phyloP scores from a whole-genome alignment of 202 grass and related monocot species.

The Setaria viridis region DNA sequence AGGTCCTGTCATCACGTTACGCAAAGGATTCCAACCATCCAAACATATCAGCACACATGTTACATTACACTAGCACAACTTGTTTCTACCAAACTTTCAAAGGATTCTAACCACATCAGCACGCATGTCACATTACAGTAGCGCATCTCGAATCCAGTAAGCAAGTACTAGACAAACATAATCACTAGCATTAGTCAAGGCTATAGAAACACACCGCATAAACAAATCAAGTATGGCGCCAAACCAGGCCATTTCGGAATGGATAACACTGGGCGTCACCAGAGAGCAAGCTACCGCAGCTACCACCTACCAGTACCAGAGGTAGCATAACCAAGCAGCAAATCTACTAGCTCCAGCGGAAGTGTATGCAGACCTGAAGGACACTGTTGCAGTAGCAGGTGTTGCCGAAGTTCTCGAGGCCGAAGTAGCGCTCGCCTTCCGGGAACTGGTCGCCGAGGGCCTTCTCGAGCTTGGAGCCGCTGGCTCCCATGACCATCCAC shows the following conservation, averaged over 20 bases:
- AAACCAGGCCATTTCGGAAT: background rate
- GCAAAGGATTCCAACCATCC: background rate
- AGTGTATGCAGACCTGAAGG: slow-evolving; percentile 60
- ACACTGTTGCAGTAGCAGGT: slow-evolving; percentile 99
- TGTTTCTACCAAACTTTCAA: background rate
- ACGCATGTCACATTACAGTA: background rate
- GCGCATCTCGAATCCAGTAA: background rate
- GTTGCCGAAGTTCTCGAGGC: slow-evolving; percentile 95
- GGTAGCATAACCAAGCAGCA: background rate
- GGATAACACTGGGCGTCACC: background rate
- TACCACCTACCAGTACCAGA: background rate
- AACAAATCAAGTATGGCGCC: background rate
- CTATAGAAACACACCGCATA: background rate
- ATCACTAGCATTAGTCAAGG: background rate
- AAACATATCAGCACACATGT: slow-evolving; percentile 1
- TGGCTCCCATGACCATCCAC: slow-evolving; percentile 91
- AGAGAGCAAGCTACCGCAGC: slow-evolving; percentile 11
- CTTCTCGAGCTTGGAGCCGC: slow-evolving; percentile 97
- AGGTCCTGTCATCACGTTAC: background rate
- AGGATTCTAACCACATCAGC: background rate
- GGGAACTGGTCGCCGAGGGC: slow-evolving; percentile 94
- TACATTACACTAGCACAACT: background rate
- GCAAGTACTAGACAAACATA: background rate
- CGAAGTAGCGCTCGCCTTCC: slow-evolving; percentile 97
- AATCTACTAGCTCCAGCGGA: slow-evolving; percentile 27